Percentiles rank a stretch among this genome's conserved stretches.
Evolutionary conservation across 495 filamentous ascomycete species (phyloP).

Genomic region (Daldinia concentrica): DNA sequence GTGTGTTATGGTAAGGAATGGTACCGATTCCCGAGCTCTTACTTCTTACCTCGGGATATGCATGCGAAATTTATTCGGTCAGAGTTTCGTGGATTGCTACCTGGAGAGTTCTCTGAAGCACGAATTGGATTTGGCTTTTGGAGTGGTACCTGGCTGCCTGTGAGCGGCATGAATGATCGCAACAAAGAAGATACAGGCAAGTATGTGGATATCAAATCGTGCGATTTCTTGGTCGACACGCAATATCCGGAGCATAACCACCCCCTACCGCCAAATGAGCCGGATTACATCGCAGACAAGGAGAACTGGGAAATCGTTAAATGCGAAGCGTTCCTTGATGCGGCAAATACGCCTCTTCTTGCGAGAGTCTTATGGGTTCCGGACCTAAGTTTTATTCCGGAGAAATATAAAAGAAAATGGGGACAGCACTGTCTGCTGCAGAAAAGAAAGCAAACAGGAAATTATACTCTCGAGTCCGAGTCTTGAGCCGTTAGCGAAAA

Average conservation of each 20-base stretch:
- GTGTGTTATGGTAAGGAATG: conserved; percentile 97
- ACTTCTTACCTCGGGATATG: conserved; percentile 82
- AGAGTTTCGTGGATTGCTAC: conserved; percentile 88
- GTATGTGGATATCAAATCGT: conserved; percentile 80
- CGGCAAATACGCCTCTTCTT: conserved; percentile 73
- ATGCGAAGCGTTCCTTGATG: conserved; percentile 84
- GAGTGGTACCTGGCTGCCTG: conserved; percentile 80
- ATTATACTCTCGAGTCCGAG: neutral
- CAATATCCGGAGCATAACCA: conserved; percentile 68
- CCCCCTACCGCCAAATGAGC: conserved; percentile 67
- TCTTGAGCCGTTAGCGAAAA: conserved; percentile 1
- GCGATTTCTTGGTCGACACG: conserved; percentile 88
- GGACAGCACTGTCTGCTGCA: conserved; percentile 82
- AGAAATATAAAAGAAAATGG: conserved; percentile 75
- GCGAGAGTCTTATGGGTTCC: conserved; percentile 89
- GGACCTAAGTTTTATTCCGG: conserved; percentile 73
- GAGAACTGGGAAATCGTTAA: conserved; percentile 76
- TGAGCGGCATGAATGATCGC: conserved; percentile 89
- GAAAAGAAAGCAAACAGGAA: conserved; percentile 53
- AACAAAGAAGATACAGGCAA: conserved; percentile 89
- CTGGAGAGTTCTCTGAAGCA: conserved; percentile 86
- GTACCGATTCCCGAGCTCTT: conserved; percentile 97
- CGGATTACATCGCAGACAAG: conserved; percentile 74
- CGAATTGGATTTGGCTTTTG: conserved; percentile 68
- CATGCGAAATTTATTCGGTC: conserved; percentile 87